Evolutionary conservation across 768 basidiomycete genomes (phyloP).

Genomic region (Vararia minispora): DNA sequence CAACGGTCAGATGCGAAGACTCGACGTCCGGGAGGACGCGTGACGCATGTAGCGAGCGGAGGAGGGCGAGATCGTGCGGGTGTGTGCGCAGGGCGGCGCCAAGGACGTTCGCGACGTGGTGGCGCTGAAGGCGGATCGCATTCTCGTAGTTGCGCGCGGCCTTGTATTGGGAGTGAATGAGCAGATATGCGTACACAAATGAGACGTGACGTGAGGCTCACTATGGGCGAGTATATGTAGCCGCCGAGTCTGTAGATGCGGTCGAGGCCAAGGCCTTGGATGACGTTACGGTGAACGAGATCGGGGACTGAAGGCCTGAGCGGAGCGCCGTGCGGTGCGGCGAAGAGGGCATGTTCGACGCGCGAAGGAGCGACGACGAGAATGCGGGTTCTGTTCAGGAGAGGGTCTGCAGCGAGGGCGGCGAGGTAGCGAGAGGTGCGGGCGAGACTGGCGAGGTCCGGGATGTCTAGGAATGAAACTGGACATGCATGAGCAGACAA

Average conservation of each 20-base stretch:
- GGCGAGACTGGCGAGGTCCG: slow-evolving; percentile 49
- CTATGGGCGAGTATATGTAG: slow-evolving; percentile 54
- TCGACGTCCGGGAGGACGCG: slow-evolving; percentile 57
- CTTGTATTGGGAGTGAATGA: slow-evolving; percentile 52
- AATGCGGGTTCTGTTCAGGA: slow-evolving; percentile 51
- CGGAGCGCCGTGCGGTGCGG: slow-evolving; percentile 39
- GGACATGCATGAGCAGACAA: background rate
- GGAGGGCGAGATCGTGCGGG: slow-evolving; percentile 22
- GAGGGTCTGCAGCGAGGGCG: slow-evolving; percentile 45
- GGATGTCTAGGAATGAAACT: slow-evolving; percentile 68
- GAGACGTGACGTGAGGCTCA: slow-evolving; percentile 21
- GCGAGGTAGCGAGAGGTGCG: slow-evolving; percentile 36
- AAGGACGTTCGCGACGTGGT: slow-evolving; percentile 39
- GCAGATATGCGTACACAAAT: slow-evolving; percentile 26
- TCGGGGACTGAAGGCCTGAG: slow-evolving; percentile 58
- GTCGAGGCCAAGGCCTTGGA: slow-evolving; percentile 57
- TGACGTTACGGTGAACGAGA: slow-evolving; percentile 57
- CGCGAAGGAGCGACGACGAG: slow-evolving; percentile 57
- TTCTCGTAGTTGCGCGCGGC: slow-evolving; percentile 67
- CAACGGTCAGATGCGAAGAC: slow-evolving; percentile 42
- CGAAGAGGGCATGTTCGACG: slow-evolving; percentile 52
- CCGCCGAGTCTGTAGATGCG: slow-evolving; percentile 52
- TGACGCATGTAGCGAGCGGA: slow-evolving; percentile 34
- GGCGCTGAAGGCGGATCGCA: slow-evolving; percentile 39
- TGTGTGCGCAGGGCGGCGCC: slow-evolving; percentile 44